phyloP scores from a whole-genome alignment of 441 rosid genomes.

The Corymbia calophylla region DNA sequence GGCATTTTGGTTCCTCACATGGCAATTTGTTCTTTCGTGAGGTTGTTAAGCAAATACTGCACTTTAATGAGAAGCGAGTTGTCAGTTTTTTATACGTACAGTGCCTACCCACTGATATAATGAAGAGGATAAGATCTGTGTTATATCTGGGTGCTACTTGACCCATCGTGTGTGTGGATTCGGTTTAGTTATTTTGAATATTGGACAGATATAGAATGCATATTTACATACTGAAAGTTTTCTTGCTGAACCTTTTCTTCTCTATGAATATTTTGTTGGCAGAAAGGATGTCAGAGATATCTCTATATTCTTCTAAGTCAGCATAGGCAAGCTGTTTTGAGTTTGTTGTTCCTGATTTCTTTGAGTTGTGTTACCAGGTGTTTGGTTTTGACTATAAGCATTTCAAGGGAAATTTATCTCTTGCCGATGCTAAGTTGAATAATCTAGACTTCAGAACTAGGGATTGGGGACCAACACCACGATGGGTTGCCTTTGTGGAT shows the following conservation, averaged over 20 bases:
- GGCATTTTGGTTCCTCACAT: not conserved
- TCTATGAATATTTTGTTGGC: not conserved
- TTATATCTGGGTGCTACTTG: not conserved
- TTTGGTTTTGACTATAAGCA: slow-evolving; percentile 66
- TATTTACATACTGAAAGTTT: not conserved
- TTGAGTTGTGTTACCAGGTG: slow-evolving; percentile 39
- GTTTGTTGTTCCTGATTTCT: not conserved
- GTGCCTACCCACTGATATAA: not conserved
- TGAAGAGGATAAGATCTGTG: not conserved
- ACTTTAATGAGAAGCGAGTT: not conserved
- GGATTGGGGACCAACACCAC: slow-evolving; percentile 98
- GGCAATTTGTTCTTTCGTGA: not conserved
- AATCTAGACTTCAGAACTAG: slow-evolving; percentile 60
- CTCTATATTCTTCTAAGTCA: not conserved
- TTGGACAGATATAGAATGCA: not conserved
- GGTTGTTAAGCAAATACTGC: not conserved
- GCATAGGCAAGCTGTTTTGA: not conserved
- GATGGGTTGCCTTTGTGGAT: slow-evolving; percentile 99
- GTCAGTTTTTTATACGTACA: not conserved
- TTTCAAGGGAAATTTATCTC: slow-evolving; percentile 53
- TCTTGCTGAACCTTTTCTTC: not conserved
- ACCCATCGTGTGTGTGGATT: not conserved
- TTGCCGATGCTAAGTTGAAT: slow-evolving; percentile 21
- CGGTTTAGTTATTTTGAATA: not conserved
- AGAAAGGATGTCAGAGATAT: not conserved